Evolutionary conservation across 2,329 filamentous ascomycete genomes (phyloP).

Genomic region (Diaporthe nobilis): DNA sequence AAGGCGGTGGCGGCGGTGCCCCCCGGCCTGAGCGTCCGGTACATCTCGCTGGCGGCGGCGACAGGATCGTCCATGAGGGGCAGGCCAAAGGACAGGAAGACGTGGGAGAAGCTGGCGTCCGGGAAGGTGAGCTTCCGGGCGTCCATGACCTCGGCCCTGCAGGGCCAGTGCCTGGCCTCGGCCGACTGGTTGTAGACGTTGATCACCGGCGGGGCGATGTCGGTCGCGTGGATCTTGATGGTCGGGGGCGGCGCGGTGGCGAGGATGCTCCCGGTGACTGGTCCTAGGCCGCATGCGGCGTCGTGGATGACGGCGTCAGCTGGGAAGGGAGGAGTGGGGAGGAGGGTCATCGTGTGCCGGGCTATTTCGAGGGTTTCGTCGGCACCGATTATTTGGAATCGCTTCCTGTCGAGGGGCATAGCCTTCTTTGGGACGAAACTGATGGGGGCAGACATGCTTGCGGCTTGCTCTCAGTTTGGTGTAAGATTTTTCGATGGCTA

Average conservation of each 20-base stretch:
- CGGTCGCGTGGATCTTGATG: constrained; percentile 38
- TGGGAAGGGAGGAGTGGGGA: constrained; percentile 36
- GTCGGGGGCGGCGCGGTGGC: constrained; percentile 8
- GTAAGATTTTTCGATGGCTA: not conserved
- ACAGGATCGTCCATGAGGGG: constrained; percentile 43
- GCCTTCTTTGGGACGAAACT: not conserved
- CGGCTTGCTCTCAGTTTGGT: not conserved
- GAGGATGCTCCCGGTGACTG: constrained; percentile 40
- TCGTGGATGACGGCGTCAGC: constrained; percentile 40
- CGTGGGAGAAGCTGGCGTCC: constrained; percentile 42
- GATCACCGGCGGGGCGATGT: constrained; percentile 39
- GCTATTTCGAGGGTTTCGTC: constrained; percentile 38
- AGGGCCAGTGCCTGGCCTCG: constrained; percentile 39
- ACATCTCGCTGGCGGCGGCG: constrained; percentile 41
- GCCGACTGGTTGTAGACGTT: constrained; percentile 42
- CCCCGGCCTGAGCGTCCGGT: constrained; percentile 42
- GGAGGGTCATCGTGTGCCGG: constrained; percentile 38
- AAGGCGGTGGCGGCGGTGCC: constrained; percentile 44
- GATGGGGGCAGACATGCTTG: not conserved
- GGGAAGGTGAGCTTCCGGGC: constrained; percentile 43
- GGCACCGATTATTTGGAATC: constrained; percentile 35
- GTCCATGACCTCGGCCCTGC: constrained; percentile 43
- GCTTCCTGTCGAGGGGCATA: constrained; percentile 19
- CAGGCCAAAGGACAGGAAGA: constrained; percentile 44
- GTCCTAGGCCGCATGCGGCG: constrained; percentile 40